Percentiles rank a stretch among this genome's conserved stretches.
Conservation (phyloP, 805 yeast genomes). For the Zygosaccharomyces rouxii region DNA sequence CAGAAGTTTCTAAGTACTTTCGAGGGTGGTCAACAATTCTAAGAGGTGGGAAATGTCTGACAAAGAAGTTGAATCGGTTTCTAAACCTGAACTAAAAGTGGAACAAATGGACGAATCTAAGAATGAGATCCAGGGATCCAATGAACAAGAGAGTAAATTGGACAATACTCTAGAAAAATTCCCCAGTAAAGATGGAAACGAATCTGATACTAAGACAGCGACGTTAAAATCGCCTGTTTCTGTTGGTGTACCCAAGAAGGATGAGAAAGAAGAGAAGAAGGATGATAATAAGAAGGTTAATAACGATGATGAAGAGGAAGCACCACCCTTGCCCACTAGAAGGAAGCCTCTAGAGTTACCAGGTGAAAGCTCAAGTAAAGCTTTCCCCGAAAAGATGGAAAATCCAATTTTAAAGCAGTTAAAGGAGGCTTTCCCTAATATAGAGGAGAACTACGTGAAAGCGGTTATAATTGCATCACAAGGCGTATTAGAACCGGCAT, state of each 20-base stretch:
- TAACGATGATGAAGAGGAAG: slow-evolving; percentile 13
- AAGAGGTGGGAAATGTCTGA: slow-evolving; percentile 2
- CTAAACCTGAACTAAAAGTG: slow-evolving; percentile 5
- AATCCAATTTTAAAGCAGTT: slow-evolving; percentile 45
- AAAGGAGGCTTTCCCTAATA: slow-evolving; percentile 79
- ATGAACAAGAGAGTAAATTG: neutral
- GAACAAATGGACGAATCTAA: slow-evolving; percentile 2
- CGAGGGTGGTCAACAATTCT: neutral
- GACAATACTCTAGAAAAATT: neutral
- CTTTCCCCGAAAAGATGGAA: slow-evolving; percentile 11
- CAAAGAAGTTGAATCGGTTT: slow-evolving; percentile 4
- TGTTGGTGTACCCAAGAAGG: slow-evolving; percentile 3
- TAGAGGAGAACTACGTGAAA: slow-evolving; percentile 64
- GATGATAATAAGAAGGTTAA: slow-evolving; percentile 3
- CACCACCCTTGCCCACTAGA: slow-evolving; percentile 30
- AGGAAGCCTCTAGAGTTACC: slow-evolving; percentile 7
- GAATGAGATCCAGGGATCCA: neutral
- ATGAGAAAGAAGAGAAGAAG: slow-evolving; percentile 5
- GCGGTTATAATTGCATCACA: slow-evolving; percentile 83
- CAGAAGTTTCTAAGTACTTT: neutral
- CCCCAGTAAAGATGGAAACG: neutral
- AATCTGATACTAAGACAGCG: slow-evolving; percentile 10
- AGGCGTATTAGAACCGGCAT: slow-evolving; percentile 79
- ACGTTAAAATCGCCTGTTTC: neutral
- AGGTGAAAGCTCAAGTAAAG: slow-evolving; percentile 1